Conservation (phyloP, 768 basidiomycete species). For the Nevesoporus exiguus region DNA sequence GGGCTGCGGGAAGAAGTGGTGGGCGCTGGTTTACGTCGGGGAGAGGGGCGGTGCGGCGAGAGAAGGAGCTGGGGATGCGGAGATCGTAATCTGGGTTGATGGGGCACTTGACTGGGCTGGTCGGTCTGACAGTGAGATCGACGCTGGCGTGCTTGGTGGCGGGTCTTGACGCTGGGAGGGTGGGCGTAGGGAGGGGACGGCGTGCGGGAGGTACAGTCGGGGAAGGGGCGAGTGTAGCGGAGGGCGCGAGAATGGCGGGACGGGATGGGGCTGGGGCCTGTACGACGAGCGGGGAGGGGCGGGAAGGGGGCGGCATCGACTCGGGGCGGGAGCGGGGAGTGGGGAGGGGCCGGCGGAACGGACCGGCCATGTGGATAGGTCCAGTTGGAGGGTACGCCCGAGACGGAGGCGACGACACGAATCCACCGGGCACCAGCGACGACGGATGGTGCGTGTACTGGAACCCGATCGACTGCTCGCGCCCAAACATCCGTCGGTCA, state of each 20-base stretch:
- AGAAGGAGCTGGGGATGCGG: slow-evolving; percentile 22
- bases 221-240: slow-evolving; percentile 24
- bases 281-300: slow-evolving; percentile 20
- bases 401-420: slow-evolving; percentile 11
- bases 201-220: slow-evolving; percentile 16
- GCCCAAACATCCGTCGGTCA: neutral
- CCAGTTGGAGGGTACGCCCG: slow-evolving; percentile 7
- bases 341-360: slow-evolving; percentile 28
- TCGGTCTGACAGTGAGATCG: slow-evolving; percentile 22
- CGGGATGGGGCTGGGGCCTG: slow-evolving; percentile 32
- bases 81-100: slow-evolving; percentile 17
- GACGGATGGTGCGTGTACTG: slow-evolving; percentile 12
- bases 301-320: slow-evolving; percentile 21
- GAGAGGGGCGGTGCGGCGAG: slow-evolving; percentile 18
- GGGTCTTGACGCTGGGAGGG: neutral
- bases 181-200: slow-evolving; percentile 24
- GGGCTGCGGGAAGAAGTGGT: neutral
- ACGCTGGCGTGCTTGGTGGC: slow-evolving; percentile 20
- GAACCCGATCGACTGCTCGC: slow-evolving; percentile 18
- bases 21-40: slow-evolving; percentile 7
- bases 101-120: slow-evolving; percentile 19
- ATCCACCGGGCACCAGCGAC: slow-evolving; percentile 3
- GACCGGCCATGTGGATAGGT: slow-evolving; percentile 17
- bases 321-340: slow-evolving; percentile 28
- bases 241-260: slow-evolving; percentile 26